Base-by-base conservation (phyloP, 2,329 filamentous ascomycete species). In the Hypoxylon rubiginosum region DNA sequence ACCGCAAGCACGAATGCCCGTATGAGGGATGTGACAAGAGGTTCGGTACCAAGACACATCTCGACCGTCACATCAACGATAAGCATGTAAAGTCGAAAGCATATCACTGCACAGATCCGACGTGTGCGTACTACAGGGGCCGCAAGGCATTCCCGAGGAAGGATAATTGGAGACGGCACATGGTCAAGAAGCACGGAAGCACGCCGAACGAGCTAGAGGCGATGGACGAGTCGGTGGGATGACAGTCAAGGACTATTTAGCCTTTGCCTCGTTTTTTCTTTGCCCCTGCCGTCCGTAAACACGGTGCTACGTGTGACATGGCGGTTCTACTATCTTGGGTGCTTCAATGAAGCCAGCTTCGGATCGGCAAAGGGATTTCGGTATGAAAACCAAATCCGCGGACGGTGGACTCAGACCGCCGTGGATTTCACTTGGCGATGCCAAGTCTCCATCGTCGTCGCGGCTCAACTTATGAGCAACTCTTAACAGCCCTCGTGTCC, bases 101-200 rank as follows among this genome's bases (percentile, higher is more conserved):
- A 63, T 89, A 85, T 60, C 86, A 88, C 73, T 89, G 87, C 70
- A 84, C 82, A 0, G 81, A 86, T 4, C 79, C 79, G 1, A 82
- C 82, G 6, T 89, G 87, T 70, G 80, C 84, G 4, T 89, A 87
- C 72, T 88, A 85, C n/a, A 82, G 81, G 60, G 86, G 86, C 8
- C 85, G 86, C 58, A 88, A 87, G 67, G 85, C 84, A 0, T 89
- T 89, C 68, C 86, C 86, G 0, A 79, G 87, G 57, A 89, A 89
- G 72, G 87, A 89, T 71, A 89, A 89, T 75, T 89, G 86, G 86
- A 84, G 86, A 70, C 79, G 87, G 60, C 87, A 89, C 72, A 88
- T 89, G 86, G 79, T 82, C 36, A 88, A 88, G 74, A 88, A 88
- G 69, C 87, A 89, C 57, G 72, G 70, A 15, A 68, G 71, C 3